Evolutionary conservation across 2,329 filamentous ascomycete species (phyloP), one percentile per base, ranked within the genome.

Genomic region (Orbilia ellipsospora): DNA sequence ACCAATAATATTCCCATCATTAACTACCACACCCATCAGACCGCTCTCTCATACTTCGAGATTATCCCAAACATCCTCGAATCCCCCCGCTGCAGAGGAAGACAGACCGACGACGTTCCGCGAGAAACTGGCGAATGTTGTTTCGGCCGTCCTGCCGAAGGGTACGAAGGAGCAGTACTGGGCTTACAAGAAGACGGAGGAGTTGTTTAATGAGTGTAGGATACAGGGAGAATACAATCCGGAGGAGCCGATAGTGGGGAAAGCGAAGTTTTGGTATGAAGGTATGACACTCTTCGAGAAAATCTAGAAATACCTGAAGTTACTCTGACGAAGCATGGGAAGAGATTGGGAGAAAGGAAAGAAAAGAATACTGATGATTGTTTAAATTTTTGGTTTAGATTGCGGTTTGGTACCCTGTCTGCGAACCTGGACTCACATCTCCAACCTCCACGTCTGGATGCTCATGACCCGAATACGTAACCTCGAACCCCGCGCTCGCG

Each of bases 371-470:
- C 31, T 23, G 8, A 40, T 28, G 6, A n/a, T n/a, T 1, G 42
- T 23, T 4, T 26, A 10, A n/a, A n/a, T n/a, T 48, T 18, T 48
- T 48, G 13, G 44, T 48, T 48, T 63, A 96, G 92, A 90, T 61
- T 88, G 97, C 77, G 88, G 88, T 26, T 88, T 99, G 16, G 86
- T 88, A 36, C 92, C 93, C 0, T 98, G 93, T 0, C 99, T 99
- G 83, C 94, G 90, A 81, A 94, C 92, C 68, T 99, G 95, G 95
- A 92, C 93, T 18, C 94, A 98, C 83, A 90, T 98, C 52, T 95
- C 94, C 42, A 96, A 97, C 86, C 87, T 99, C 72, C 94, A 99
- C 85, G 91, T 99, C 87, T 98, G 97, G 85, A 87, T 97, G 72
- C 83, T 98, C 73, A 91, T 92, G 66, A 91, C 92, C 40, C 75